A percentile compares a stretch with the other conserved stretches of the same genome.
These are phyloP conservation scores for Halenospora varia DNA, from an alignment of 495 filamentous ascomycete genomes.

Conservation along the genomic window DNA sequence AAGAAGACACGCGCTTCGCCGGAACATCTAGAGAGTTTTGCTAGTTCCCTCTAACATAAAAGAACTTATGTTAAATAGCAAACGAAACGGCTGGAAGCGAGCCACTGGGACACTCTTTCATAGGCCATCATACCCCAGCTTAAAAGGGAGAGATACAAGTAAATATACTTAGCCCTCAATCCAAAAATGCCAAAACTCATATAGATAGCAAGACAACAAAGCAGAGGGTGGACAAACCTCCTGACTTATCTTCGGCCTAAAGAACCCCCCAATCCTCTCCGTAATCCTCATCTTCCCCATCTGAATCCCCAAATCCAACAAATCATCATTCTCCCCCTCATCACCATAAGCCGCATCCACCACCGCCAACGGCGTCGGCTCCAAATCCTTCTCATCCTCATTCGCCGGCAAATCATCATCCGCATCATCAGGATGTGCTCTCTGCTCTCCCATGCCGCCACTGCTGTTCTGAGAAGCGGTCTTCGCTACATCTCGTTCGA, in stretches of 20 bases:
- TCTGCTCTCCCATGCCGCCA: conserved; percentile 22
- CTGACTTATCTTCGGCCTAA: conserved; percentile 57
- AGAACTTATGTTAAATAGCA: too few species aligned
- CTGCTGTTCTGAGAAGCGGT: conserved; percentile 13
- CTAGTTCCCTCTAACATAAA: too few species aligned
- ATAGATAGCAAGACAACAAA: too few species aligned
- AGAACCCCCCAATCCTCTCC: conserved; percentile 62
- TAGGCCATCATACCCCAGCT: too few species aligned
- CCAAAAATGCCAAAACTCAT: too few species aligned
- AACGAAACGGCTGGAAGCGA: too few species aligned
- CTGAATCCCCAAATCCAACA: conserved; percentile 65
- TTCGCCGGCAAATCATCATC: conserved; percentile 44
- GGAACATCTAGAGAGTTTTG: too few species aligned
- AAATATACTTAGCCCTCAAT: too few species aligned
- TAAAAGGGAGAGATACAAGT: too few species aligned
- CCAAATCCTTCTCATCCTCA: conserved; percentile 36
- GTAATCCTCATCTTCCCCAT: conserved; percentile 69
- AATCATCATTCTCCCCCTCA: conserved; percentile 48
- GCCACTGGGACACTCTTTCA: too few species aligned
- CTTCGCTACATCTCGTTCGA: conserved; percentile 51
- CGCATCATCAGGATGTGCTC: conserved; percentile 41
- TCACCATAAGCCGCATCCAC: conserved; percentile 63
- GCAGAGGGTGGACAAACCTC: conserved; percentile 45
- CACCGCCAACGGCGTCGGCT: conserved; percentile 50
- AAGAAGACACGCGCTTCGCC: too few species aligned